phyloP scores from a whole-genome alignment of 2,329 filamentous ascomycete genomes.

The Mariannaea sp. region DNA sequence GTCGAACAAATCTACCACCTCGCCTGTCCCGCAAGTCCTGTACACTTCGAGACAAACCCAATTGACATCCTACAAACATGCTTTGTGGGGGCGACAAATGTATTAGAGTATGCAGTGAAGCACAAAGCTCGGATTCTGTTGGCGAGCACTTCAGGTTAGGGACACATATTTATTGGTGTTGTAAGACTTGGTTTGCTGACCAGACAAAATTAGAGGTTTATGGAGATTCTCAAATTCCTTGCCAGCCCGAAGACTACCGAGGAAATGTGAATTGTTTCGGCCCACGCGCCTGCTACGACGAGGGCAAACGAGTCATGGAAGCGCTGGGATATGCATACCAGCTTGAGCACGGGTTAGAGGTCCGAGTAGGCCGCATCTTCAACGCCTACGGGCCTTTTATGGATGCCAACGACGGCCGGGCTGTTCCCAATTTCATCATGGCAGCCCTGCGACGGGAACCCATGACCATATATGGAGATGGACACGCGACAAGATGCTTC shows the following conservation, averaged over 20 bases:
- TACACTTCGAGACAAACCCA: constrained; percentile 24
- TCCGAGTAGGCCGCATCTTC: constrained; percentile 32
- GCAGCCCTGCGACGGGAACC: constrained; percentile 22
- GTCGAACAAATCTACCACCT: constrained; percentile 31
- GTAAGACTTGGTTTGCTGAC: background rate
- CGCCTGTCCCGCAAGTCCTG: constrained; percentile 25
- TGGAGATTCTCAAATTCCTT: constrained; percentile 18
- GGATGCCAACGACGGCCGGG: constrained; percentile 20
- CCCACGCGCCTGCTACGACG: constrained; percentile 48
- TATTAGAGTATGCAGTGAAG: constrained; percentile 25
- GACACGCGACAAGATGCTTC: constrained; percentile 25
- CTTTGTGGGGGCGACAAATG: constrained; percentile 25
- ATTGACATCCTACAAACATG: constrained; percentile 32
- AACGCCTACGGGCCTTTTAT: constrained; percentile 29
- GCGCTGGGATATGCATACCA: constrained; percentile 42
- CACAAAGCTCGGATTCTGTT: constrained; percentile 25
- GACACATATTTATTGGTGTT: rapidly evolving
- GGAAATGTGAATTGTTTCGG: constrained; percentile 50
- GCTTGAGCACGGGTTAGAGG: constrained; percentile 25
- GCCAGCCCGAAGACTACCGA: constrained; percentile 39
- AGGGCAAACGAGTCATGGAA: constrained; percentile 48
- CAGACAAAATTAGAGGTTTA: constrained; percentile 19
- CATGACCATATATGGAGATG: constrained; percentile 27
- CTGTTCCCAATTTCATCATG: constrained; percentile 29
- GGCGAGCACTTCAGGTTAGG: constrained; percentile 26